These are phyloP conservation scores for Irpex lacteus DNA, from an alignment of 1,284 basidiomycete genomes.

Conservation along the genomic window DNA sequence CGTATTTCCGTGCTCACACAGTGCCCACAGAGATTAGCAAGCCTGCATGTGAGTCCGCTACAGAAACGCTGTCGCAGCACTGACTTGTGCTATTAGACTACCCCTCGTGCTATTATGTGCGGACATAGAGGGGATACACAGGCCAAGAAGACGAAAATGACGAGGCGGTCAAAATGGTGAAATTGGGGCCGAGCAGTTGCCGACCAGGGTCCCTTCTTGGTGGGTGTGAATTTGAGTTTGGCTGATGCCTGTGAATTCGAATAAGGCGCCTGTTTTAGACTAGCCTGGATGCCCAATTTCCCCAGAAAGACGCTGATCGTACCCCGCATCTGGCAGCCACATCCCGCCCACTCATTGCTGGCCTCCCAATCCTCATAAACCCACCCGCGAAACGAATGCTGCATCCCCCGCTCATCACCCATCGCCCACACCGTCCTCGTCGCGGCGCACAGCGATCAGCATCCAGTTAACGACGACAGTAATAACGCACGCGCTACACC, in stretches of 20 bases:
- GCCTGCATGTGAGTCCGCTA: too few species aligned
- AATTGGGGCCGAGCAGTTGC: background rate
- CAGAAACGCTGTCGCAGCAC: too few species aligned
- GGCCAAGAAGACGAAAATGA: background rate
- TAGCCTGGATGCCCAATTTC: background rate
- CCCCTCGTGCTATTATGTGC: too few species aligned
- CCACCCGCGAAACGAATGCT: background rate
- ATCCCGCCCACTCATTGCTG: slow-evolving; percentile 10
- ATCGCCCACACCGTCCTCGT: background rate
- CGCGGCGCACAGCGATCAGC: slow-evolving; percentile 2
- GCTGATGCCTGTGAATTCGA: background rate
- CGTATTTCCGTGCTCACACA: too few species aligned
- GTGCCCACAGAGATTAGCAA: too few species aligned
- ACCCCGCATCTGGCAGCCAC: slow-evolving; percentile 14
- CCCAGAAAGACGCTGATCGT: slow-evolving; percentile 5
- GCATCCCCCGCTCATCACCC: background rate
- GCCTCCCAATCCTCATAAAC: background rate
- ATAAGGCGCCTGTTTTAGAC: background rate
- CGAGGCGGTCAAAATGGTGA: background rate
- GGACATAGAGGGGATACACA: background rate
- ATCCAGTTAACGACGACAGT: background rate
- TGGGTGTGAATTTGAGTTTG: background rate
- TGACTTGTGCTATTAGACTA: too few species aligned
- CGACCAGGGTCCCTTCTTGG: background rate
- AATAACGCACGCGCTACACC: slow-evolving; percentile 5